Evolutionary conservation across 2,329 filamentous ascomycete genomes (phyloP), one percentile per base, ranked within the genome.

Genomic region (Ilyonectria robusta): DNA sequence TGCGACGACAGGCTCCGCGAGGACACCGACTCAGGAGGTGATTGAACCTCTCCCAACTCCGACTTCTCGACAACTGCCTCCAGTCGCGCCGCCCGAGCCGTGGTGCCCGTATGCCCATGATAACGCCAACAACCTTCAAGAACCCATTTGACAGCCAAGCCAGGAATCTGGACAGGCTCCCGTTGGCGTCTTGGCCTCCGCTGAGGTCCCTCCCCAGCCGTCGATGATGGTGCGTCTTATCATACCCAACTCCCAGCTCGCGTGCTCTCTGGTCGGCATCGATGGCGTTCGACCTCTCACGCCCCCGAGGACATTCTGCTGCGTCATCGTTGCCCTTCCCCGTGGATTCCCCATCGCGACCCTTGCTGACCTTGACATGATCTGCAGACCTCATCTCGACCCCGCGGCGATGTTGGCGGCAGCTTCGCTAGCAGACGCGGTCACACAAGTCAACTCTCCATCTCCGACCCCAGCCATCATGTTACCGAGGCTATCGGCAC

Each of bases 401-500:
- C 84, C 80, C 85, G 84, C 77, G 84, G 84, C 77, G 84, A 89
- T 83, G 82, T 84, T 79, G 85, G 86, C 79, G 84, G 82, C 77
- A 88, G 83, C 80, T 88, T 89, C 80, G 81, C 86, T 73, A 87
- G 80, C 79, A 87, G 87, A 80, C 88, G 88, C 77, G 87, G 87
- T 72, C 88, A 89, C 80, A 81, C 81, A 67, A 87, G 82, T 77
- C 86, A 89, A 75, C 83, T 89, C 57, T 90, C 88, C 63, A 90
- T 97, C 80, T 96, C 93, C 80, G 94, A 97, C 82, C 93, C 95
- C 68, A 94, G 88, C 82, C 94, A 97, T 83, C 95, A 97, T 88
- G 94, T 97, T 79, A 97, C 94, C 63, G 95, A 97, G 81, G 93
- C 94, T 66, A 97, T 97, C 81, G 94, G 94, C 59, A 94, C 94